Conservation (phyloP, 352 stramenopile species). For the Phytophthora meadii region DNA sequence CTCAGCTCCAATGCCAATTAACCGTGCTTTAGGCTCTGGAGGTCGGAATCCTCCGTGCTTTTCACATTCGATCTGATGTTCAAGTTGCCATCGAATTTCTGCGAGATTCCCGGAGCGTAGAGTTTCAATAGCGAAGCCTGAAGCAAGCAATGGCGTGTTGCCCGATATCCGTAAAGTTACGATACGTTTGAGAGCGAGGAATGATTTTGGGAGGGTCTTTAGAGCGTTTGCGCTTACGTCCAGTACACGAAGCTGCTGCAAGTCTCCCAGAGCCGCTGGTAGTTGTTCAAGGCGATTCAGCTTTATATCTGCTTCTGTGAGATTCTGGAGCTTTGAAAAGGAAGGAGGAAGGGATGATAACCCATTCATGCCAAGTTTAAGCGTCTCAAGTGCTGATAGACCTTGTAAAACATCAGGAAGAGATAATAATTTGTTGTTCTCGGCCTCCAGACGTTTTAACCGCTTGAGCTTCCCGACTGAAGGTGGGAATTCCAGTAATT, state of each 20-base stretch:
- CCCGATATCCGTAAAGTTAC: constrained; percentile 55
- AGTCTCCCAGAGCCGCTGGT: constrained; percentile 50
- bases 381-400: constrained; percentile 49
- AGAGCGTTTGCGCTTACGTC: constrained; percentile 73
- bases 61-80: constrained; percentile 57
- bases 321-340: constrained; percentile 52
- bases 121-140: constrained; percentile 49
- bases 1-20: constrained; percentile 60
- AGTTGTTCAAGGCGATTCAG: constrained; percentile 68
- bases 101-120: constrained; percentile 51
- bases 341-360: constrained; percentile 57
- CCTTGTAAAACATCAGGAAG: constrained; percentile 66
- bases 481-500: constrained; percentile 62
- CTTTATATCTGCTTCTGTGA: constrained; percentile 78
- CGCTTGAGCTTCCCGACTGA: constrained; percentile 69
- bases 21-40: constrained; percentile 39
- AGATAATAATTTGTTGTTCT: constrained; percentile 72
- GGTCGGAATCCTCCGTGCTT: constrained; percentile 38
- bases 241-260: constrained; percentile 48
- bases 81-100: constrained; percentile 62
- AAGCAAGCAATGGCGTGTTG: constrained; percentile 47
- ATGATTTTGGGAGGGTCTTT: constrained; percentile 50
- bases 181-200: constrained; percentile 59
- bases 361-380: constrained; percentile 69
- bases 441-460: constrained; percentile 64